Evolutionary conservation across 2,329 filamentous ascomycete genomes (phyloP), one percentile per base, ranked within the genome.

Genomic region (Monascus ruber): DNA sequence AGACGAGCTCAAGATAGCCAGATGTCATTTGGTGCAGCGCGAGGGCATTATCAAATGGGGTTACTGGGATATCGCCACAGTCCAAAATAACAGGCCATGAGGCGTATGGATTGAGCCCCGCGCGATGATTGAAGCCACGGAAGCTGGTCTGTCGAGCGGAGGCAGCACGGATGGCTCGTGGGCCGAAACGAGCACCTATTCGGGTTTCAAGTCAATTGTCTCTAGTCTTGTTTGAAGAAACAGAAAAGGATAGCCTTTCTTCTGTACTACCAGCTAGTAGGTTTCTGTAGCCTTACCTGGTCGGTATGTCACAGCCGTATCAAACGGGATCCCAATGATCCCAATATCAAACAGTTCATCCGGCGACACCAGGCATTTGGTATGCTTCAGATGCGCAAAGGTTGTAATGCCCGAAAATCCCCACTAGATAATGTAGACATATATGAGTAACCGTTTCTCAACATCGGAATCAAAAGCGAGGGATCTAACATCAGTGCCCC

Each of bases 311-410:
- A 50, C 53, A 10, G 51, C 49, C 4, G 55, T 60, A 41, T 62
- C 58, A 39, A 54, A 62, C 6, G 58, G 58, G 36, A 58, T 49
- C 7, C 58, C 59, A 7, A 60, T 43, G 36, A 60, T 44, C 6
- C 47, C 51, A 38, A 60, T 58, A 40, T 58, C 55, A 31, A 31
- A 31, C 29, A 8, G 29, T 11, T 31, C 29, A 31, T 31, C 8
- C 29, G 29, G 29, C 29, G 8, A 8, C 29, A 31, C 29, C 29
- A 31, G 29, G 3, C 29, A 31, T 31, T 11, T 8, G 8, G 8
- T 31, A 11, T 31, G 29, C 8, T 8, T 8, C 29, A 31, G 29
- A 31, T 31, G 29, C 8, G 8, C 29, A 31, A 31, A 31, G 29
- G 29, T 31, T 31, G 29, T 8, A 8, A 31, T 31, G 8, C 29